Base-by-base conservation (phyloP, 768 basidiomycete species). In the Collybia sp. region DNA sequence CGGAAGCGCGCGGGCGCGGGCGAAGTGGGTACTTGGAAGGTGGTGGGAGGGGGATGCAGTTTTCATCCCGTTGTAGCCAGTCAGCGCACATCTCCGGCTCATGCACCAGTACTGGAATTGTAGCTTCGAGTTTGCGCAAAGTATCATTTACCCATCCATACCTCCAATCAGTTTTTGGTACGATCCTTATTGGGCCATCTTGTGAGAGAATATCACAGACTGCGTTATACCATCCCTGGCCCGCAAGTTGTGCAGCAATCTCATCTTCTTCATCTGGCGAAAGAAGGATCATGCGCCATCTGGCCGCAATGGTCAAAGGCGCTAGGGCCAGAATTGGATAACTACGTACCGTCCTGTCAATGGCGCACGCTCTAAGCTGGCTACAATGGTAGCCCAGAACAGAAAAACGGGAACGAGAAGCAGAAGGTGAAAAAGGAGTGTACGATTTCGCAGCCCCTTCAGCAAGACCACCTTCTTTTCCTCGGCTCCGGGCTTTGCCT, bases 231-330 rank as follows among this genome's bases (percentile, higher is more conserved):
- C 93, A 97, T 39, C 90, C 91, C 16, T 79, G 67, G 12, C 91
- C 93, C 15, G 82, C 80, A 9, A 97, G 77, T 57, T 89, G 85
- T 3, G 70, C 64, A n/a, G 91, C 82, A 35, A 97, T 89, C 25
- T 82, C 82, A 43, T 93, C 90, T 59, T 97, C 93, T 65, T 96
- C 93, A 53, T 92, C 88, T 1, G 93, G 93, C 3, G 91, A 93
- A 12, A 96, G 75, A 8, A 94, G 71, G 49, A 96, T 94, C 54
- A 93, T 64, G 44, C 93, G 77, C 85, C 87, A 89, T 57, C 92
- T 91, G 52, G 20, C 20, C 6, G n/a, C 44, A 19, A 46, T 53
- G 37, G 45, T 39, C 5, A 46, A 41, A 17, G 39, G 19, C 40
- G 39, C 12, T 43, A 32, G 15, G 5, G 36, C 18, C 31, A 33